Evolutionary conservation across 306 rosid genomes (phyloP).

Genomic region (Fragaria iinumae): DNA sequence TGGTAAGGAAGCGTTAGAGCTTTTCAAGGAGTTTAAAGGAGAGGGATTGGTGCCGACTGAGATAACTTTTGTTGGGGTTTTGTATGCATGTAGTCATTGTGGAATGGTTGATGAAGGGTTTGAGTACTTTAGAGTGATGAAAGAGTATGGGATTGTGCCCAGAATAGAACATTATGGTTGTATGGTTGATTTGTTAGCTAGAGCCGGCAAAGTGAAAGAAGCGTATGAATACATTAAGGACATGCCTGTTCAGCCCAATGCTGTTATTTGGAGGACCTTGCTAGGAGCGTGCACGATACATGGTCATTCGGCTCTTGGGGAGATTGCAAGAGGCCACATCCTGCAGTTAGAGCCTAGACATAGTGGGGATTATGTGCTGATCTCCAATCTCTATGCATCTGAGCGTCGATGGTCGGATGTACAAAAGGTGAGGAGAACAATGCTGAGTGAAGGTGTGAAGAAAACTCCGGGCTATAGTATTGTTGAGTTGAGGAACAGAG

Average conservation of each 20-base stretch:
- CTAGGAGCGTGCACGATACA: conserved; percentile 43
- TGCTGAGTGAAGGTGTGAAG: conserved; percentile 37
- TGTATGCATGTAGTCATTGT: conserved; percentile 50
- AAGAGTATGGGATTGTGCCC: conserved; percentile 34
- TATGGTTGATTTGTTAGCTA: conserved; percentile 43
- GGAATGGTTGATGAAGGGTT: conserved; percentile 47
- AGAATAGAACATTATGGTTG: conserved; percentile 46
- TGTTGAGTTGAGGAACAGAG: conserved; percentile 38
- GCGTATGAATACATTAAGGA: conserved; percentile 37
- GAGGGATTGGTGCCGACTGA: conserved; percentile 37
- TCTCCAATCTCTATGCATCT: conserved; percentile 48
- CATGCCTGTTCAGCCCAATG: conserved; percentile 36
- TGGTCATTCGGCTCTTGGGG: conserved; percentile 32
- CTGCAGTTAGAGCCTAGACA: conserved; percentile 32
- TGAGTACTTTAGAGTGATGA: conserved; percentile 36
- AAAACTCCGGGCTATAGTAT: conserved; percentile 47
- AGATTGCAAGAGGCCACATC: conserved; percentile 36
- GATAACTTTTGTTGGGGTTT: conserved; percentile 46
- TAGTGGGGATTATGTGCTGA: conserved; percentile 44
- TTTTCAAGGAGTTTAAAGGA: conserved; percentile 28
- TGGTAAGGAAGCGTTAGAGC: conserved; percentile 39
- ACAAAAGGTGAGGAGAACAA: conserved; percentile 34
- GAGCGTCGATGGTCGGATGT: conserved; percentile 46
- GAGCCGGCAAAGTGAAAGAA: conserved; percentile 39
- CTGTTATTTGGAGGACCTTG: conserved; percentile 46